phyloP scores from a whole-genome alignment of 2,329 filamentous ascomycete species.

The Aspergillus sp. region DNA sequence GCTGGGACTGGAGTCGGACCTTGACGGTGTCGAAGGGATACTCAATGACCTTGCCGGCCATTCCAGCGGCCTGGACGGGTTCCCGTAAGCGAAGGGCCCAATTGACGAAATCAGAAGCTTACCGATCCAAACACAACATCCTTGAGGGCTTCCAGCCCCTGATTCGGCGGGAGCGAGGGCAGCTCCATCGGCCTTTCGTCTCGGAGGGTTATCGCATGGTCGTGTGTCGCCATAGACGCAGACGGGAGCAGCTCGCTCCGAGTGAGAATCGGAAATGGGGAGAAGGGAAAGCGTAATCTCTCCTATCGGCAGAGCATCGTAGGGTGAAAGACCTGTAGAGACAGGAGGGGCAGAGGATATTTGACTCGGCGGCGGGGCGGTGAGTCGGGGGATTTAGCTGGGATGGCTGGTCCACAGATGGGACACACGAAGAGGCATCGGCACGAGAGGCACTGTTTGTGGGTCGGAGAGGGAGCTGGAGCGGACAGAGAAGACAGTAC shows the following conservation, averaged over 20 bases:
- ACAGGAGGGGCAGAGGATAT: slow-evolving; percentile 5
- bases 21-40: slow-evolving; percentile 99
- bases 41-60: slow-evolving; percentile 91
- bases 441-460: slow-evolving; percentile 3
- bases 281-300: slow-evolving; percentile 1
- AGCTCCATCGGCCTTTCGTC: slow-evolving; percentile 34
- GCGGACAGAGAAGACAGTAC: background rate
- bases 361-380: slow-evolving; percentile 10
- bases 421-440: slow-evolving; percentile 8
- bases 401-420: slow-evolving; percentile 11
- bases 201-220: slow-evolving; percentile 27
- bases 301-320: slow-evolving; percentile 22
- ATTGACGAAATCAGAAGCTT: too few relatives aligned
- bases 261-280: slow-evolving; percentile 2
- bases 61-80: slow-evolving; percentile 62
- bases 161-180: slow-evolving; percentile 32
- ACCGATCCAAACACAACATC: slow-evolving; percentile 85
- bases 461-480: background rate
- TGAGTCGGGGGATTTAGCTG: slow-evolving; percentile 13
- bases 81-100: too few relatives aligned
- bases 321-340: slow-evolving; percentile 3
- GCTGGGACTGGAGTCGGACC: slow-evolving; percentile 92
- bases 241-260: slow-evolving; percentile 3
- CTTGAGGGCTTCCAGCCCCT: slow-evolving; percentile 62
- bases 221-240: slow-evolving; percentile 28